Base-by-base conservation (phyloP, 2,329 filamentous ascomycete genomes). In the Monilinia laxa region DNA sequence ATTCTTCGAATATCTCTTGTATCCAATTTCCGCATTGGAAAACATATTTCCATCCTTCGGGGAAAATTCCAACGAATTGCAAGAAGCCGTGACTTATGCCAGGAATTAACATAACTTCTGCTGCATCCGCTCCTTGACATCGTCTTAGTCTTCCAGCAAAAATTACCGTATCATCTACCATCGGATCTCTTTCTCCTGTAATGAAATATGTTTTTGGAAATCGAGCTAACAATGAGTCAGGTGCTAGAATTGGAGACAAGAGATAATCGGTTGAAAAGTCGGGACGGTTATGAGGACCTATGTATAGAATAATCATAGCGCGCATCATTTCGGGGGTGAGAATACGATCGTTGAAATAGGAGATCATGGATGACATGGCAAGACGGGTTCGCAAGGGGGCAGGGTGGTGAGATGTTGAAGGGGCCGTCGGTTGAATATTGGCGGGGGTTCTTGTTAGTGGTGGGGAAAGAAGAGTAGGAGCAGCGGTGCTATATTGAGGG, bases 251-350 rank as follows among this genome's bases (percentile, higher is more conserved):
- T 0, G 95, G 95, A 0, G 91, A 96, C 2, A 99, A 85, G 0
- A 97, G 85, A 76, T 93, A 97, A 77, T 99, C 94, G 9, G 91
- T 92, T 38, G 87, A 87, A 77, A 99, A 98, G 76, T 98, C 93
- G 0, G 95, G 95, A 0, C 93, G 89, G 77, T 95, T 92, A 76
- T 97, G 91, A 0, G 93, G 93, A 0, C 95, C 95, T 65, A 99
- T 91, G 77, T 99, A 99, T 4, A 99, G 83, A 71, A 99, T 96
- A 71, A 99, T 97, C 93, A 99, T 98, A 70, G 93, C 92, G 42
- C 95, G 90, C 90, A 98, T 97, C 92, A 98, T 97, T 78, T 99
- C 95, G 0, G 95, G 94, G 0, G 92, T 94, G 18, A 99, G 83
- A 38, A 99, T 91, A 38, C 95, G 90, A 77, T 99, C 95, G 77